These are phyloP conservation scores for Pyronema omphalodes DNA, from an alignment of 495 filamentous ascomycete genomes.

Conservation along the genomic window DNA sequence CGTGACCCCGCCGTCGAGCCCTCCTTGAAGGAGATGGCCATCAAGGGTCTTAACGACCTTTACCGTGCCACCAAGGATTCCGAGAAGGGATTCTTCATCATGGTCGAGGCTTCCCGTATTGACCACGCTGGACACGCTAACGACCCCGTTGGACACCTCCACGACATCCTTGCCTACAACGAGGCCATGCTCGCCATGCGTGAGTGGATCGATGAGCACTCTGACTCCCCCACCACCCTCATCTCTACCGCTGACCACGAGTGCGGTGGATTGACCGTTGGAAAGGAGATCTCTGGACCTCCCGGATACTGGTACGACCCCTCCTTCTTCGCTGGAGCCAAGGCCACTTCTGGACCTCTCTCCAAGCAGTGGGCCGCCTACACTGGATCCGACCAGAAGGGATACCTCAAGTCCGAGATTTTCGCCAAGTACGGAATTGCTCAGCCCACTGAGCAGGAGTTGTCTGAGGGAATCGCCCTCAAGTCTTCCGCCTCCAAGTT, in stretches of 20 bases:
- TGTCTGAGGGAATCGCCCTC: conserved; percentile 11
- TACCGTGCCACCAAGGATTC: conserved; percentile 20
- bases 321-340: conserved; percentile 12
- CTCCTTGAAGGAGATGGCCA: conserved; percentile 24
- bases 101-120: conserved; percentile 28
- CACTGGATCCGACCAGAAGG: conserved; percentile 6
- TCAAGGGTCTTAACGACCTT: conserved; percentile 25
- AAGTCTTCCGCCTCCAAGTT: conserved; percentile 7
- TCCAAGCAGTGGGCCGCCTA: conserved; percentile 11
- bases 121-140: conserved; percentile 27
- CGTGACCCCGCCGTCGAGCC: conserved; percentile 21
- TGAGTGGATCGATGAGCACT: conserved; percentile 25
- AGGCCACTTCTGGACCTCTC: conserved; percentile 14
- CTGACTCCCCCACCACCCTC: conserved; percentile 20
- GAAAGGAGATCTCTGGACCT: conserved; percentile 12
- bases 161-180: conserved; percentile 27
- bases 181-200: conserved; percentile 23
- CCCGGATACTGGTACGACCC: conserved; percentile 23
- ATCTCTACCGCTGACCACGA: conserved; percentile 28
- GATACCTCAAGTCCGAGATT: conserved; percentile 11
- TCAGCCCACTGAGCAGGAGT: conserved; percentile 15
- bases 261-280: conserved; percentile 25
- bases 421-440: conserved; percentile 21
- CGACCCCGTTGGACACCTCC: conserved; percentile 25
- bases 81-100: conserved; percentile 26